Evolutionary conservation across 495 filamentous ascomycete genomes (phyloP).

Genomic region (Penicillium cataractarum): DNA sequence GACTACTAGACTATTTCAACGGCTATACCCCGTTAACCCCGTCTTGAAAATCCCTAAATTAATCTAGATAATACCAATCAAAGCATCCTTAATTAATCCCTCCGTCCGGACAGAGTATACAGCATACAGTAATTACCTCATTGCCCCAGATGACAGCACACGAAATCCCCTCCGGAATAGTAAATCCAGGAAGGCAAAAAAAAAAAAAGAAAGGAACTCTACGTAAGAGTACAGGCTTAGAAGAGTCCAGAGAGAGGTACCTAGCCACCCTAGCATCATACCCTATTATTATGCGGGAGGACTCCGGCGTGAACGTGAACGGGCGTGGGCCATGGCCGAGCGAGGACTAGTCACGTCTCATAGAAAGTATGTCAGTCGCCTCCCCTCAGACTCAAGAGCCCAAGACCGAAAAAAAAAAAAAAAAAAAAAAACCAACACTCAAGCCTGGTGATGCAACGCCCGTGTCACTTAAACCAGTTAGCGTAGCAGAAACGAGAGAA

Average conservation of each 20-base stretch:
- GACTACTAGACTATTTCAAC: not conserved
- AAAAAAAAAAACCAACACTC: no score
- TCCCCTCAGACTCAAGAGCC: no score
- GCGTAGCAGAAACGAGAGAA: conserved; percentile 17
- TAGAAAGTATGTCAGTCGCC: conserved; percentile 1
- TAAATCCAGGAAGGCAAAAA: not conserved
- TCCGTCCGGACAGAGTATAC: no score
- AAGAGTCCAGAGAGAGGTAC: not conserved
- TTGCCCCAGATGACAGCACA: not conserved
- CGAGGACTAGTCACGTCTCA: conserved; percentile 3
- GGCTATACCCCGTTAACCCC: not conserved
- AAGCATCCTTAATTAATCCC: not conserved
- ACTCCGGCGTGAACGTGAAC: not conserved
- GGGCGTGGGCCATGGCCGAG: conserved; percentile 1
- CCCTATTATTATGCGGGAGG: not conserved
- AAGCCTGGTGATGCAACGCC: conserved; percentile 32
- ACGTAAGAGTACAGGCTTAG: not conserved
- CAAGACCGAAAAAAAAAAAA: no score
- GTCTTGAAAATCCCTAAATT: not conserved
- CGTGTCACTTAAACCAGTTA: conserved; percentile 25
- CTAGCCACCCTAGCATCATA: not conserved
- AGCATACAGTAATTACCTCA: conserved; percentile 3
- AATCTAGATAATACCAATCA: not conserved
- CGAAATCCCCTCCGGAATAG: not conserved
- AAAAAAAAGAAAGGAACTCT: not conserved